These are phyloP conservation scores for Schoenoplectus tabernaemontani DNA, from an alignment of 202 grass and related monocot genomes.

Conservation along the genomic window DNA sequence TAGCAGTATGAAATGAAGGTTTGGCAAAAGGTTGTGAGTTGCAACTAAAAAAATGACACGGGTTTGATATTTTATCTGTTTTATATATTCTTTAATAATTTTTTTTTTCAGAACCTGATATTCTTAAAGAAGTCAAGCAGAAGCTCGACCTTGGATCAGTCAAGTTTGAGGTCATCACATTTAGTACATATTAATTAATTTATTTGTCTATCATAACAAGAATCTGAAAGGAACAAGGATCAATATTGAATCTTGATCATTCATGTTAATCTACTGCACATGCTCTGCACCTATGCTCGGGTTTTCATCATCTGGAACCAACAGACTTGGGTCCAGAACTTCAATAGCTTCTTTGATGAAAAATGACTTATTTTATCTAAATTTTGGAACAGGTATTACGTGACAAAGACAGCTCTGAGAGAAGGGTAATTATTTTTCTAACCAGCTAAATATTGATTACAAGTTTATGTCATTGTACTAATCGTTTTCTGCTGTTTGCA, in stretches of 20 bases:
- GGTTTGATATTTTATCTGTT: not conserved
- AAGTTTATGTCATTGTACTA: not conserved
- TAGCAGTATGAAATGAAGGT: not conserved
- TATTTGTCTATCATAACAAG: not conserved
- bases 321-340: not conserved
- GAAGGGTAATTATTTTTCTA: slow-evolving; percentile 46
- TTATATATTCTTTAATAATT: slow-evolving; percentile 14
- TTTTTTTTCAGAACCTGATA: slow-evolving; percentile 68
- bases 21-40: not conserved
- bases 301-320: not conserved
- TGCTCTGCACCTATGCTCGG: not conserved
- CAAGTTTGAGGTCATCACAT: slow-evolving; percentile 80
- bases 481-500: not conserved
- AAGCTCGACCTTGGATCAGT: slow-evolving; percentile 76
- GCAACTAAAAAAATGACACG: not conserved
- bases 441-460: not conserved
- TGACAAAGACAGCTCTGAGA: slow-evolving; percentile 72
- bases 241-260: not conserved
- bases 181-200: slow-evolving; percentile 1
- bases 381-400: slow-evolving; percentile 57
- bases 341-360: not conserved
- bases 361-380: not conserved
- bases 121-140: slow-evolving; percentile 84
- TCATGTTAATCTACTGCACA: not conserved
- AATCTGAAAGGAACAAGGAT: not conserved